Evolutionary conservation across 441 rosid species (phyloP).

Genomic region (Mallotus japonicus): DNA sequence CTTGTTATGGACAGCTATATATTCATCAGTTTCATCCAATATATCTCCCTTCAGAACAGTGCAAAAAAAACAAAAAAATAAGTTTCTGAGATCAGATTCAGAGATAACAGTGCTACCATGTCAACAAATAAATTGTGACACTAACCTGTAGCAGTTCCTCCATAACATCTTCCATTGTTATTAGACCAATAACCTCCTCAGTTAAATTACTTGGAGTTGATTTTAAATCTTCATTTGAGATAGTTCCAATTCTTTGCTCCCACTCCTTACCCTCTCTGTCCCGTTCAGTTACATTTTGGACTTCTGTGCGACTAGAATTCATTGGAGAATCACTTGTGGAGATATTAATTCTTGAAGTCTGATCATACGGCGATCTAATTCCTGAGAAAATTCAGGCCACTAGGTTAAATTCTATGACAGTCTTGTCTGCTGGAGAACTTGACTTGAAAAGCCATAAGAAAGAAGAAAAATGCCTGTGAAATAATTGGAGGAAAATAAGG

Average conservation of each 20-base stretch:
- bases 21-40: slow-evolving; percentile 21
- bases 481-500: not conserved
- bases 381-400: slow-evolving; percentile 5
- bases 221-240: not conserved
- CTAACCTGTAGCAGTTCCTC: slow-evolving; percentile 24
- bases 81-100: not conserved
- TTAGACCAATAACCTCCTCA: slow-evolving; percentile 17
- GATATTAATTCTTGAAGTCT: not conserved
- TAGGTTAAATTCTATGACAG: not conserved
- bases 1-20: slow-evolving; percentile 19
- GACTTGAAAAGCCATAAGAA: not conserved
- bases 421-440: not conserved
- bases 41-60: slow-evolving; percentile 16
- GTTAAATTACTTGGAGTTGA: not conserved
- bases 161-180: slow-evolving; percentile 25
- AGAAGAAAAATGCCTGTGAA: not conserved
- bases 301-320: not conserved
- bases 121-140: not conserved
- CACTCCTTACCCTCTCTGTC: slow-evolving; percentile 1
- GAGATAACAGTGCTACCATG: not conserved
- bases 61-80: not conserved
- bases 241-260: not conserved
- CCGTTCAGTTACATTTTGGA: slow-evolving; percentile 6
- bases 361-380: not conserved
- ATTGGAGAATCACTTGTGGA: slow-evolving; percentile 3